These are phyloP conservation scores for Dioscorea dumetorum DNA, from an alignment of 106 monocot genomes.

Conservation along the genomic window DNA sequence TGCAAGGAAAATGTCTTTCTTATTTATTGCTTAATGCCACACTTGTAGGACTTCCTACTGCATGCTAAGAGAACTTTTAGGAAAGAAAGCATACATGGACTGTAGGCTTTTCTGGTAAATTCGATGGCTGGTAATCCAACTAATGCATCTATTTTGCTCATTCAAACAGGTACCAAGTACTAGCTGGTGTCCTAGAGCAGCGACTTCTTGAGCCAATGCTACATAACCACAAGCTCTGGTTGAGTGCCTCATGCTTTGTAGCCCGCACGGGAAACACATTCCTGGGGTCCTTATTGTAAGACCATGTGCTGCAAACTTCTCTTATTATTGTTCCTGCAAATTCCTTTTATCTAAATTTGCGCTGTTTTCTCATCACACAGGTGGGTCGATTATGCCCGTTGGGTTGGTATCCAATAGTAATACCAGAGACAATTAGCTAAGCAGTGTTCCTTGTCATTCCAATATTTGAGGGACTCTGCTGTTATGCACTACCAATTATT, in stretches of 20 bases:
- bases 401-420: slow-evolving; percentile 45
- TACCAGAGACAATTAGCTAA: slow-evolving; percentile 8
- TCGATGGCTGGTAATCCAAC: too few species aligned
- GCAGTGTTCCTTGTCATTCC: too few species aligned
- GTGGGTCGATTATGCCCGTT: slow-evolving; percentile 76
- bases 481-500: too few species aligned
- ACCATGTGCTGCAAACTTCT: background rate
- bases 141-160: background rate
- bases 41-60: too few species aligned
- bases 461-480: too few species aligned
- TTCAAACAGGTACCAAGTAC: slow-evolving; percentile 59
- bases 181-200: slow-evolving; percentile 80
- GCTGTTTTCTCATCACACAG: slow-evolving; percentile 13
- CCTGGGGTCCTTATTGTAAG: slow-evolving; percentile 82
- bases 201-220: slow-evolving; percentile 72
- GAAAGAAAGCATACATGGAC: too few species aligned
- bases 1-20: too few species aligned
- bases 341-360: background rate
- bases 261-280: slow-evolving; percentile 92
- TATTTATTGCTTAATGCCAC: too few species aligned
- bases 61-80: too few species aligned
- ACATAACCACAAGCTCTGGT: slow-evolving; percentile 49
- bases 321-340: background rate
- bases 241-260: slow-evolving; percentile 73
- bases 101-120: too few species aligned